Evolutionary conservation across 805 yeast species (phyloP).

Genomic region (Candida vartiovaarae): DNA sequence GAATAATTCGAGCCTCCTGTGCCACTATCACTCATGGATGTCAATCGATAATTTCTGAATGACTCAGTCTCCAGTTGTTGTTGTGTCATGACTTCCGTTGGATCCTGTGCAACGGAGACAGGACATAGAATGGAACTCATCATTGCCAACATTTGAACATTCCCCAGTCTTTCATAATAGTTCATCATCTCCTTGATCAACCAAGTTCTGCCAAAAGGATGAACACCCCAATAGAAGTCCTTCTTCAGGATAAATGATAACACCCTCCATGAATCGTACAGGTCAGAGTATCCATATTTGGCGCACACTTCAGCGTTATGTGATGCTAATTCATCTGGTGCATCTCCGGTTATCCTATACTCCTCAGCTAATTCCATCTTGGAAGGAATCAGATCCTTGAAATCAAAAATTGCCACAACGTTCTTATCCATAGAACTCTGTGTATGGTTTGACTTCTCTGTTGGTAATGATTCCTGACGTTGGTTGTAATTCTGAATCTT

Average conservation of each 20-base stretch:
- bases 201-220: slow-evolving; percentile 70
- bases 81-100: background rate
- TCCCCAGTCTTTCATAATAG: slow-evolving; percentile 56
- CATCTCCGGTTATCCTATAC: slow-evolving; percentile 54
- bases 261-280: slow-evolving; percentile 72
- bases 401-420: slow-evolving; percentile 57
- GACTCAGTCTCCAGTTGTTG: slow-evolving; percentile 1
- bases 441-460: slow-evolving; percentile 18
- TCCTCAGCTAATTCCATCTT: slow-evolving; percentile 63
- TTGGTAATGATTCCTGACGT: slow-evolving; percentile 8
- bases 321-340: slow-evolving; percentile 57
- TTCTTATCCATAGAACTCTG: slow-evolving; percentile 31
- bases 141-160: slow-evolving; percentile 89
- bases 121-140: slow-evolving; percentile 56
- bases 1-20: slow-evolving; percentile 16
- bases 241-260: slow-evolving; percentile 33
- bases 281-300: slow-evolving; percentile 49
- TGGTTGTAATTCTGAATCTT: slow-evolving; percentile 16
- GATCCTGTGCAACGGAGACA: background rate
- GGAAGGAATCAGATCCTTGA: slow-evolving; percentile 66
- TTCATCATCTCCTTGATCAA: slow-evolving; percentile 52
- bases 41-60: slow-evolving; percentile 8
- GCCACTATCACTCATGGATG: slow-evolving; percentile 11
- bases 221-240: slow-evolving; percentile 70
- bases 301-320: slow-evolving; percentile 69